Conservation (phyloP, 2,329 filamentous ascomycete genomes). For the Westerdykella sp. region DNA sequence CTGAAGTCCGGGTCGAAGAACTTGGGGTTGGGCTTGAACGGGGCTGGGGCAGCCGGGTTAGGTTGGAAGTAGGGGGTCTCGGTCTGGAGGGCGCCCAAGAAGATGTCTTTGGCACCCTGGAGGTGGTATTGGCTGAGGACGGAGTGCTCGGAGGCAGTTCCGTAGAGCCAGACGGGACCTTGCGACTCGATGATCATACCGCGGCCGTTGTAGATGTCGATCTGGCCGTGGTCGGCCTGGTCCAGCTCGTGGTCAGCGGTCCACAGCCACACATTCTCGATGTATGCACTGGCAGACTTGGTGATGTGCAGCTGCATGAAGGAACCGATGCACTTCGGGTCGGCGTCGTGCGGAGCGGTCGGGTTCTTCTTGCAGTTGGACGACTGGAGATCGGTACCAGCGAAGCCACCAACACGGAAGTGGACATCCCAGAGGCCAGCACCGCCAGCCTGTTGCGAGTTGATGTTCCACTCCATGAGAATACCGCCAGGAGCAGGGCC, state of each 20-base stretch:
- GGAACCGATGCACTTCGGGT: slow-evolving; percentile 64
- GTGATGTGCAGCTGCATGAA: slow-evolving; percentile 59
- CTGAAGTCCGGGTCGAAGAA: slow-evolving; percentile 42
- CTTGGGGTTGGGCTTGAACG: slow-evolving; percentile 46
- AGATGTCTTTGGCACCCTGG: slow-evolving; percentile 53
- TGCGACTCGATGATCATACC: slow-evolving; percentile 74
- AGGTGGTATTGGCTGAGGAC: slow-evolving; percentile 68
- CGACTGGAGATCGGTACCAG: slow-evolving; percentile 76
- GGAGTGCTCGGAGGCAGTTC: slow-evolving; percentile 60
- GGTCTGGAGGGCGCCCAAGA: slow-evolving; percentile 60
- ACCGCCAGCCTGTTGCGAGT: slow-evolving; percentile 58
- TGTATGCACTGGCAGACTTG: slow-evolving; percentile 58
- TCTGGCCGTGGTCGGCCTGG: slow-evolving; percentile 62
- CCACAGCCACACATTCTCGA: slow-evolving; percentile 91
- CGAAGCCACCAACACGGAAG: slow-evolving; percentile 81
- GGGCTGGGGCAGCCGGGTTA: slow-evolving; percentile 53
- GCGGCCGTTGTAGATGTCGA: slow-evolving; percentile 81
- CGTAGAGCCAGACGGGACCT: slow-evolving; percentile 70
- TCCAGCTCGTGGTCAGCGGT: slow-evolving; percentile 87
- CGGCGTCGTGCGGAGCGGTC: slow-evolving; percentile 53
- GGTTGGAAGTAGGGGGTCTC: slow-evolving; percentile 69
- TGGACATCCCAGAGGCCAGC: slow-evolving; percentile 94
- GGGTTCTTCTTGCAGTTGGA: slow-evolving; percentile 75
- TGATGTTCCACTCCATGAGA: slow-evolving; percentile 86
- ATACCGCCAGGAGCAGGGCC: slow-evolving; percentile 82